Conservation (phyloP, 2,329 filamentous ascomycete species). For the Scleromitrula shiraiana region DNA sequence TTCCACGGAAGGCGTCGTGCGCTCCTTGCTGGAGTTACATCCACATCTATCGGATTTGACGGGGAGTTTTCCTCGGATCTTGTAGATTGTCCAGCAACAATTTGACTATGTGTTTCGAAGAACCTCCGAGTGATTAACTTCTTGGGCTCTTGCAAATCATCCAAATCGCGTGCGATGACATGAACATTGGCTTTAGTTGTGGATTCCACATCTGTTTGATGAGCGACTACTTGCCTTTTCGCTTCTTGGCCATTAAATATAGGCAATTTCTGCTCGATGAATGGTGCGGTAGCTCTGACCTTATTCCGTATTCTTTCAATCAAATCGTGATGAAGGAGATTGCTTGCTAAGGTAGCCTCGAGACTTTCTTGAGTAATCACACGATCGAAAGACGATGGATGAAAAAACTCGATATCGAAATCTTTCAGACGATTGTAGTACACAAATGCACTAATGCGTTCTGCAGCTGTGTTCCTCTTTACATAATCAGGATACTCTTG, state of each 20-base stretch:
- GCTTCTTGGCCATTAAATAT: not conserved
- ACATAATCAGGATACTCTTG: conserved; percentile 29
- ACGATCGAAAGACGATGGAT: not conserved
- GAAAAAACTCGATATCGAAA: not conserved
- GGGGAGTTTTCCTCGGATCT: not conserved
- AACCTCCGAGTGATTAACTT: not conserved
- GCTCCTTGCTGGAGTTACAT: not conserved
- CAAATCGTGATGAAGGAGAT: not conserved
- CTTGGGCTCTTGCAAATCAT: not conserved
- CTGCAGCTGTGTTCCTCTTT: not conserved
- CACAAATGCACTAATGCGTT: not conserved
- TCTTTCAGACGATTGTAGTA: not conserved
- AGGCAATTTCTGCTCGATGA: too few relatives aligned
- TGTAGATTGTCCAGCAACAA: not conserved
- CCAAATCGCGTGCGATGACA: not conserved
- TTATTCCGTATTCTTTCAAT: not conserved
- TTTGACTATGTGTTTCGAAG: conserved; percentile 8
- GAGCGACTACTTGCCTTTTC: not conserved
- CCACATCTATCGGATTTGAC: not conserved
- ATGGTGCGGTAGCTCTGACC: not conserved
- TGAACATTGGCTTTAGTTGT: not conserved
- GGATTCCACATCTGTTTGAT: not conserved
- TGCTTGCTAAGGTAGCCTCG: not conserved
- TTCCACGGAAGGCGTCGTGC: not conserved
- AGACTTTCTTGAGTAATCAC: not conserved